These are phyloP conservation scores for Fusarium tuaranense DNA, from an alignment of 2,329 filamentous ascomycete genomes.

Conservation along the genomic window DNA sequence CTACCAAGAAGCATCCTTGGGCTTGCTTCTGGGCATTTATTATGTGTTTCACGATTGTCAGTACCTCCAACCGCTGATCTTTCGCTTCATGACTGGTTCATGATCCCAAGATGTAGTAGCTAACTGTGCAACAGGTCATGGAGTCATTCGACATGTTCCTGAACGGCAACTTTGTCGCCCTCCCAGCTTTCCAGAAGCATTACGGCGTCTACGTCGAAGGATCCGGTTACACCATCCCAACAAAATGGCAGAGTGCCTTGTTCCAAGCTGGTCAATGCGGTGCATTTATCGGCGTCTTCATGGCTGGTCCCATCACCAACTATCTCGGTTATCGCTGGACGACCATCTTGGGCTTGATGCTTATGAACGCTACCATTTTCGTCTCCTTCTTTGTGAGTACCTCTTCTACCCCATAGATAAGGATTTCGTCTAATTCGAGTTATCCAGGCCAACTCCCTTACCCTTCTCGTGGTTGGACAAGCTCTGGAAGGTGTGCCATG, in stretches of 20 bases:
- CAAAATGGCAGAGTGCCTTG: conserved; percentile 53
- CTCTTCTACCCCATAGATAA: too few relatives aligned
- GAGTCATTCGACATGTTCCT: conserved; percentile 61
- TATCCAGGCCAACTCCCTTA: conserved; percentile 45
- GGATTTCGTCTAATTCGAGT: neutral
- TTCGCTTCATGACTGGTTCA: neutral
- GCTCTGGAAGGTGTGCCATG: conserved; percentile 68
- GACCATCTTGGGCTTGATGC: conserved; percentile 49
- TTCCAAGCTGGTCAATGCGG: conserved; percentile 49
- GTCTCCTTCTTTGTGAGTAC: conserved; percentile 63
- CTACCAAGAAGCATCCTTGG: conserved; percentile 54
- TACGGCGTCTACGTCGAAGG: conserved; percentile 46
- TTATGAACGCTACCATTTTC: conserved; percentile 52
- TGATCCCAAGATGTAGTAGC: neutral
- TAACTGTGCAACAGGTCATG: conserved; percentile 53
- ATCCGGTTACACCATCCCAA: conserved; percentile 50
- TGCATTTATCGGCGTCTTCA: conserved; percentile 49
- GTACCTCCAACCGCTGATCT: conserved; percentile 17
- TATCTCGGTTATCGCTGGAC: conserved; percentile 50
- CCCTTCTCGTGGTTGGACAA: conserved; percentile 61
- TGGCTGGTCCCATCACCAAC: conserved; percentile 50
- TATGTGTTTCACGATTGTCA: conserved; percentile 62
- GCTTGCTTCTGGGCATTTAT: conserved; percentile 59
- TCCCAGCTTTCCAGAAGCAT: conserved; percentile 47
- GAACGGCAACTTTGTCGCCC: conserved; percentile 50